Percentiles rank a stretch among this genome's conserved stretches.
Conservation (phyloP, 305 asterid genomes). For the Solanum aculeatissimum region DNA sequence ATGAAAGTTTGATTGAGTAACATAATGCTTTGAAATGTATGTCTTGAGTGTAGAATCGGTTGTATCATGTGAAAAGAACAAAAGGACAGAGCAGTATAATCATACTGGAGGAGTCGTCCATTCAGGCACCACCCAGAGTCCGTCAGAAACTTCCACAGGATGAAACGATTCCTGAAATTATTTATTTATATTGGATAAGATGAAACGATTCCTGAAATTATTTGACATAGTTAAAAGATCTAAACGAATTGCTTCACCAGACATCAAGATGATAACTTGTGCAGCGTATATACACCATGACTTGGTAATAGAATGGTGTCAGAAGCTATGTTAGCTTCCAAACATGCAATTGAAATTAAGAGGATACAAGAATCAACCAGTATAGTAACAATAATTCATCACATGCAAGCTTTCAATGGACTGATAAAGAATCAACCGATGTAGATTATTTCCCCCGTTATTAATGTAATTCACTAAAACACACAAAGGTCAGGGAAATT, state of each 20-base stretch:
- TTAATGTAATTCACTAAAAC: neutral
- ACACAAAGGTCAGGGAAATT: neutral
- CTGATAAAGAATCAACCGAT: neutral
- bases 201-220: constrained; percentile 66
- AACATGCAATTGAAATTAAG: neutral
- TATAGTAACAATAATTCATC: neutral
- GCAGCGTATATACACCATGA: neutral
- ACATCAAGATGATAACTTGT: neutral
- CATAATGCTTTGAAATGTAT: neutral
- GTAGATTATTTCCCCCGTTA: neutral
- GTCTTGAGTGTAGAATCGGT: neutral
- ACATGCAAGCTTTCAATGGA: neutral
- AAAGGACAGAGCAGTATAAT: constrained; percentile 5
- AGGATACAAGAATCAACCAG: neutral
- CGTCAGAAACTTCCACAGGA: constrained; percentile 63
- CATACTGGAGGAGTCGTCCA: constrained; percentile 85
- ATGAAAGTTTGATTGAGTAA: neutral
- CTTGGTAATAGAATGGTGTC: neutral
- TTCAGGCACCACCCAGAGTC: constrained; percentile 89
- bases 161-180: constrained; percentile 67
- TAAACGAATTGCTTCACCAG: neutral
- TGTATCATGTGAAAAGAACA: neutral
- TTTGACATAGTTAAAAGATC: neutral
- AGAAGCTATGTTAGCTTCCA: neutral
- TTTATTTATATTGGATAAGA: neutral